A percentile compares a stretch with the other conserved stretches of the same genome.
Conservation (phyloP, 2,329 filamentous ascomycete species). For the Thermomyces lanuginosus region DNA sequence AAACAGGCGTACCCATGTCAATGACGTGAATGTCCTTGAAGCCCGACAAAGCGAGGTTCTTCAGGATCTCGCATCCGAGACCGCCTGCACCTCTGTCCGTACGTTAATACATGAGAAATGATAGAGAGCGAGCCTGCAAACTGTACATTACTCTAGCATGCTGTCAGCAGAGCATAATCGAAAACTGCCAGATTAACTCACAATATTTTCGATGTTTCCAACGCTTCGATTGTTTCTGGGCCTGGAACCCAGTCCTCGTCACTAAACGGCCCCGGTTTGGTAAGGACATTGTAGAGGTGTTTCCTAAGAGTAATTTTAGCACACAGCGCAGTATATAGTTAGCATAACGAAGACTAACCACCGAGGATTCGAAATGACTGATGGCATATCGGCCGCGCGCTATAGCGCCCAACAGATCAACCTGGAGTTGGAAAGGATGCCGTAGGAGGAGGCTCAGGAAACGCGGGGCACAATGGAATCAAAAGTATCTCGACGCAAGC, state of each 20-base stretch:
- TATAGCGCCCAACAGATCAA: too few relatives aligned
- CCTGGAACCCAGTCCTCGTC: slow-evolving; percentile 44
- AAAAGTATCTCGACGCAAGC: too few relatives aligned
- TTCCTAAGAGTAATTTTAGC: slow-evolving; percentile 40
- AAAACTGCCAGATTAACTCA: slow-evolving; percentile 27
- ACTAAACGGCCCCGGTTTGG: slow-evolving; percentile 63
- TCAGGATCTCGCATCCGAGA: slow-evolving; percentile 88
- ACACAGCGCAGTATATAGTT: too few relatives aligned
- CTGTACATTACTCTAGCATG: slow-evolving; percentile 36
- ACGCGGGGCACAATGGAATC: too few relatives aligned
- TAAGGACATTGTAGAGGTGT: slow-evolving; percentile 67
- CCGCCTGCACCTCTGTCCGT: slow-evolving; percentile 71
- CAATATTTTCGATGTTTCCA: slow-evolving; percentile 61
- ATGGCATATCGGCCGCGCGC: too few relatives aligned
- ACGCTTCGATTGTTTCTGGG: slow-evolving; percentile 35
- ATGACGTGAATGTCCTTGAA: slow-evolving; percentile 98
- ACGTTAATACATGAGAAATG: slow-evolving; percentile 12
- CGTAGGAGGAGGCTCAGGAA: too few relatives aligned
- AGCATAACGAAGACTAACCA: slow-evolving; percentile 11
- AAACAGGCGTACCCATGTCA: slow-evolving; percentile 82
- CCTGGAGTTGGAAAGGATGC: too few relatives aligned
- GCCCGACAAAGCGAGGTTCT: slow-evolving; percentile 84
- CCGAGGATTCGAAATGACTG: slow-evolving; percentile 10
- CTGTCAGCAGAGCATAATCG: slow-evolving; percentile 10
- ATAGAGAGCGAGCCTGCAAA: neutral